Base-by-base conservation (phyloP, 2,329 filamentous ascomycete genomes). In the Fusarium sp. region DNA sequence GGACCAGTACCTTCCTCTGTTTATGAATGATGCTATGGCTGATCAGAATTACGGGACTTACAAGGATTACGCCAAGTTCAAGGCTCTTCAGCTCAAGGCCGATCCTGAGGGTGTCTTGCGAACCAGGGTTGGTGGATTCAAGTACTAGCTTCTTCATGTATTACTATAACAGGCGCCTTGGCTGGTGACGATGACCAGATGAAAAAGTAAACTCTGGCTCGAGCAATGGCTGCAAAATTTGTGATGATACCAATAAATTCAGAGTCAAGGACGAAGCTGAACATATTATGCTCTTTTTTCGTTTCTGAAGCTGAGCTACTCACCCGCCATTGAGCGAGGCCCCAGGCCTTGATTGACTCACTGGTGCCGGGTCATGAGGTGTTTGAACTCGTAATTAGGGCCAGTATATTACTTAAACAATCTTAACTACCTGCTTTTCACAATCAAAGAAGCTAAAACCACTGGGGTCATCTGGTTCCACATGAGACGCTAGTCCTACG, bases 21-120 rank as follows among this genome's bases (percentile, higher is more conserved):
- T 62, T 14, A 62, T 62, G 59, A 62, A 62, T 18, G 59, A 62
- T 48, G 59, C 59, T 7, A 62, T 62, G 59, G 39, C 39, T 2
- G 59, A 62, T 25, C 59, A 62, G 30, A 62, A 62, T 62, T 5
- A 62, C 59, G 3, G 59, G 23, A 48, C n/a, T 5, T 62, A 62
- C 11, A 45, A 20, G 20, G 59, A 62, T 11, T 62, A 62, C 10
- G 59, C 27, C 14, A 62, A 35, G 59, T 50, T 62, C 6, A 62
- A 62, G 27, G 39, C 59, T 8, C 59, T 62, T 10, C 59, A 62
- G 9, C 27, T 62, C 2, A 30, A 62, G 27, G 39, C 39, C 9
- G 59, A 62, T 9, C 59, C 59, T n/a, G 59, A 62, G 27, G 59
- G 39, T 7, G n/a, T 62, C 5, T 20, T 62, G 30, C 37, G 59